Conservation (phyloP, 306 rosid species). For the Castanea crenata region DNA sequence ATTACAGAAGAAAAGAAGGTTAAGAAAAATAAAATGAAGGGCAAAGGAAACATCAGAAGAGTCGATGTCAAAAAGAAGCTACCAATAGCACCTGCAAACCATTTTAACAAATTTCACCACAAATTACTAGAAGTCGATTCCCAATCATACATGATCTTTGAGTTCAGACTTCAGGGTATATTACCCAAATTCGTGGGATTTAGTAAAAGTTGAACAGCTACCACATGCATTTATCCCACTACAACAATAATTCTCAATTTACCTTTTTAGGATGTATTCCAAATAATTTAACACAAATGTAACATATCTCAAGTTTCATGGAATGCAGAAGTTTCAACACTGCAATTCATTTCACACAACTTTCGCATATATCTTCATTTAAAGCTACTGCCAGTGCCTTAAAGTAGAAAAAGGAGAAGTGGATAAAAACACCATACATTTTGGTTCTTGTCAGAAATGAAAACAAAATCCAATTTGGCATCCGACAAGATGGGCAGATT, state of each 20-base stretch:
- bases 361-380: neutral
- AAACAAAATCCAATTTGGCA: neutral
- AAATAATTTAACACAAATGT: neutral
- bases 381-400: neutral
- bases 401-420: neutral
- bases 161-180: neutral
- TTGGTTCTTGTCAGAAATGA: neutral
- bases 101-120: neutral
- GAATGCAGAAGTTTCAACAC: neutral
- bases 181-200: neutral
- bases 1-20: neutral
- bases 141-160: neutral
- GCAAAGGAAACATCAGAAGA: neutral
- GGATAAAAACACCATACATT: neutral
- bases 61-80: constrained; percentile 5
- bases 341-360: neutral
- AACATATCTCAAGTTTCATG: neutral
- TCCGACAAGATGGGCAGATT: neutral
- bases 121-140: constrained; percentile 2
- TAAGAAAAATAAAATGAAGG: neutral
- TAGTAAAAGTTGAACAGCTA: neutral
- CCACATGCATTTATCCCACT: neutral
- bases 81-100: neutral
- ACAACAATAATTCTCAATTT: neutral
- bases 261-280: neutral